Base-by-base conservation (phyloP, 768 basidiomycete genomes). In the Fibroporia radiculosa region DNA sequence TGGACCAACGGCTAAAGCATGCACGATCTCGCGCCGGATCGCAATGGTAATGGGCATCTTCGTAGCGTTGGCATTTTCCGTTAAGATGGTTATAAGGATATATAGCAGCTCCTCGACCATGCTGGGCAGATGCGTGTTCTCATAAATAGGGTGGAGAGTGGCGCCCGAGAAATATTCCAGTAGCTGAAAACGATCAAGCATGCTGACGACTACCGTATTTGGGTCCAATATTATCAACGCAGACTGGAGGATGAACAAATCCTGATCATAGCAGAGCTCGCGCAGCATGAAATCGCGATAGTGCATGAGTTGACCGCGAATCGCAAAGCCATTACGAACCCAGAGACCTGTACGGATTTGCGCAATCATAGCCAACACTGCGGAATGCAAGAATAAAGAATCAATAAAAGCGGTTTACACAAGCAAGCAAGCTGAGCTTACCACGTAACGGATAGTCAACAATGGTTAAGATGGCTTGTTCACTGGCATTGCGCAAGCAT, bases 261-360 rank as follows among this genome's bases (percentile, higher is more conserved):
- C 96, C 61, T 97, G 93, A 62, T 99, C 96, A 59, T 95, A 93
- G 56, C 95, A 96, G 5, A 92, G 73, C 61, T 99, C 96, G 16
- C 95, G 84, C 20, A 97, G 78, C 77, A 88, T 85, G 63, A 91
- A 92, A 60, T 98, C 95, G 22, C 93, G 84, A 61, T 99, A 99
- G 60, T 98, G 95, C 42, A 93, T 75, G 3, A 93, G 72, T 61
- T 98, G 96, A 0, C 93, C 92, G 1, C 95, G 84, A 53, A 98
- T 93, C 13, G 86, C 86, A 57, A 93, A 89, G 3, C 96, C 96
- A 55, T 99, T 99, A 43, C 95, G 85, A 6, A 96, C 93, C 96
- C 96, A 99, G 3, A 98, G 73, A 0, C 93, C 93, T 0, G 90
- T 86, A 20, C 93, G 80, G 40, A 97, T 91, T 60, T 98, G 96